These are phyloP conservation scores for Pyricularia grisea DNA, from an alignment of 2,329 filamentous ascomycete species.

Conservation along the genomic window DNA sequence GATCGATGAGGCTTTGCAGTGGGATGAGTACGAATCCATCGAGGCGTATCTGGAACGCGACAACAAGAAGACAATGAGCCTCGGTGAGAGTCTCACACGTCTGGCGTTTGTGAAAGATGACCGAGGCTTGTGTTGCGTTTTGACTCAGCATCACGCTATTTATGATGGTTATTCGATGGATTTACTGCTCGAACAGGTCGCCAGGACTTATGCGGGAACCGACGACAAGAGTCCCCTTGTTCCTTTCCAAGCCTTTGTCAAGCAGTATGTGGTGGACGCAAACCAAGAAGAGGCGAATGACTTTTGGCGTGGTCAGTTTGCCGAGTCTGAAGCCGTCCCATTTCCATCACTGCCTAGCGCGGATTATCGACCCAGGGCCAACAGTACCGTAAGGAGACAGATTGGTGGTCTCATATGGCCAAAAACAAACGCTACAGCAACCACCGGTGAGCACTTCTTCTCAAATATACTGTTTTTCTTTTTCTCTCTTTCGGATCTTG, in stretches of 20 bases:
- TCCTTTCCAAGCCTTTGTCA: background rate
- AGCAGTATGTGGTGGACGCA: background rate
- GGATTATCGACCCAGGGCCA: background rate
- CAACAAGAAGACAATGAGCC: background rate
- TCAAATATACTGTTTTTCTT: no score
- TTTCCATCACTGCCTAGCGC: background rate
- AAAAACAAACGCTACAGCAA: background rate
- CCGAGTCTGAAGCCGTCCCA: background rate
- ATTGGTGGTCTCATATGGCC: background rate
- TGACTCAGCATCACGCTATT: background rate
- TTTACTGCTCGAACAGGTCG: background rate
- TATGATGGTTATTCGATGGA: background rate
- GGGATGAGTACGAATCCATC: background rate
- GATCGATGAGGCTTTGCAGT: background rate
- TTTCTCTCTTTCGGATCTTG: no score
- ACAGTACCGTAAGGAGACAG: background rate
- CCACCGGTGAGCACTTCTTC: background rate
- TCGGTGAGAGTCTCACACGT: background rate
- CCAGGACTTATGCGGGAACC: background rate
- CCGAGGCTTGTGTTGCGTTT: background rate
- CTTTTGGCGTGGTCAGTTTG: constrained; percentile 35
- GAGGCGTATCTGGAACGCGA: background rate
- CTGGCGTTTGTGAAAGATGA: background rate
- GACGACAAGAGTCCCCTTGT: background rate
- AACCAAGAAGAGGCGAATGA: constrained; percentile 22